Evolutionary conservation across 768 basidiomycete genomes (phyloP).

Genomic region (Podaxis mareebaensis): DNA sequence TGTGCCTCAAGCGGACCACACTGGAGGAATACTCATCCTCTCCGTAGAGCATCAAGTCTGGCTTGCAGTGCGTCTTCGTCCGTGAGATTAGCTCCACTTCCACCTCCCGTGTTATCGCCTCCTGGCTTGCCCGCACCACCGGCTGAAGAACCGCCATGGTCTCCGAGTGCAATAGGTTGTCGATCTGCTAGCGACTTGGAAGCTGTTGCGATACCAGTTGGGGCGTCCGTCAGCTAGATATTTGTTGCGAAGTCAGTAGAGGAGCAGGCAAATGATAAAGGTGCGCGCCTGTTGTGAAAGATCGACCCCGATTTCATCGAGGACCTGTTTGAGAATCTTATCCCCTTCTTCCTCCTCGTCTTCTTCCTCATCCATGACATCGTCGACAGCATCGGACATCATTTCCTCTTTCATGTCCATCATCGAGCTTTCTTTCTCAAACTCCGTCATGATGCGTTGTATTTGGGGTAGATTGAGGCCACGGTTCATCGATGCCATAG

Average conservation of each 20-base stretch:
- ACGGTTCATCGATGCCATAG: slow-evolving; percentile 98
- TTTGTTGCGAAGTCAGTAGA: slow-evolving; percentile 7
- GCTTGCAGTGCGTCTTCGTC: slow-evolving; percentile 96
- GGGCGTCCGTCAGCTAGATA: slow-evolving; percentile 78
- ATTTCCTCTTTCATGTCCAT: slow-evolving; percentile 99
- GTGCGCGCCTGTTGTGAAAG: slow-evolving; percentile 76
- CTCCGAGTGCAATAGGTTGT: slow-evolving; percentile 86
- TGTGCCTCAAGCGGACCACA: not conserved
- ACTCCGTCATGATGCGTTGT: slow-evolving; percentile 96
- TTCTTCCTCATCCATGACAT: slow-evolving; percentile 95
- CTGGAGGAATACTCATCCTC: slow-evolving; percentile 41
- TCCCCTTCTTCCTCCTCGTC: slow-evolving; percentile 97
- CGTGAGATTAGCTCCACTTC: slow-evolving; percentile 45
- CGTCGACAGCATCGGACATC: slow-evolving; percentile 99
- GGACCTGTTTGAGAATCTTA: slow-evolving; percentile 91
- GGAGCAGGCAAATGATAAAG: not conserved
- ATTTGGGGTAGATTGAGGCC: slow-evolving; percentile 94
- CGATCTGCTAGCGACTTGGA: slow-evolving; percentile 63
- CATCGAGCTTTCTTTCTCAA: slow-evolving; percentile 94
- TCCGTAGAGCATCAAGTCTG: slow-evolving; percentile 84
- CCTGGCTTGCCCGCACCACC: slow-evolving; percentile 34
- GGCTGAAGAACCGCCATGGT: slow-evolving; percentile 41
- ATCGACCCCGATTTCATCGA: slow-evolving; percentile 95
- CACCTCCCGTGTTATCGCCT: slow-evolving; percentile 39
- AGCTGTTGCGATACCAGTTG: slow-evolving; percentile 64